phyloP scores from a whole-genome alignment of 257 asterid genomes.

The Striga asiatica region DNA sequence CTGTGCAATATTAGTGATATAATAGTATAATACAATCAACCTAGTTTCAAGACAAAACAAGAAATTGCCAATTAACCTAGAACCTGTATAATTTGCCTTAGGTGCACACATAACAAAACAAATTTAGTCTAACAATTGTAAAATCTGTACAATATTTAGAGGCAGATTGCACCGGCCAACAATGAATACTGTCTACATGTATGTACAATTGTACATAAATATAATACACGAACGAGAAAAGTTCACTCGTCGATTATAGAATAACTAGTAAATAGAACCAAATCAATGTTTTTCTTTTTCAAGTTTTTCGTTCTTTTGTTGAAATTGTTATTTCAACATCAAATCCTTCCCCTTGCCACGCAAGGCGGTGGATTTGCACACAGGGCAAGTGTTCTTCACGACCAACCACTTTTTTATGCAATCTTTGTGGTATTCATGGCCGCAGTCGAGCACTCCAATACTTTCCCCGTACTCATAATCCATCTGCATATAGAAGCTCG shows the following conservation, averaged over 20 bases:
- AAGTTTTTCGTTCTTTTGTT: conserved; percentile 5
- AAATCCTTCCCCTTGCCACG: conserved; percentile 21
- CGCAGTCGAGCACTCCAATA: conserved; percentile 47
- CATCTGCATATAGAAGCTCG: conserved; percentile 22
- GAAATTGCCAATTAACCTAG: neutral
- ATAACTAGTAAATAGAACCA: conserved; percentile 19
- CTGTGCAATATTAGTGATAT: neutral
- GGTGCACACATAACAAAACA: conserved; percentile 10
- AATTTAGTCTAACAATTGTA: neutral
- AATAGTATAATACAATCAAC: neutral
- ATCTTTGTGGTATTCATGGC: conserved; percentile 52
- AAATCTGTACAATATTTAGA: conserved; percentile 31
- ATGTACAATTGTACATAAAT: conserved; percentile 40
- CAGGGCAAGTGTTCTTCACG: conserved; percentile 56
- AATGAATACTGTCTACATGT: conserved; percentile 24
- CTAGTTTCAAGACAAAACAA: neutral
- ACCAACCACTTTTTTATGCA: conserved; percentile 58
- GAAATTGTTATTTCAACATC: too few species aligned
- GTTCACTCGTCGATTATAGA: conserved; percentile 19
- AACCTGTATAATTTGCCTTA: conserved; percentile 3
- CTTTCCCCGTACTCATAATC: conserved; percentile 32
- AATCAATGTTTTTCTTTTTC: neutral
- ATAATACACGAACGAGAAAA: conserved; percentile 30
- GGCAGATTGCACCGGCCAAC: conserved; percentile 22
- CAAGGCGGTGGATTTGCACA: conserved; percentile 62